Evolutionary conservation across 495 filamentous ascomycete genomes (phyloP), one percentile per base, ranked within the genome.

Genomic region (Ramalina intermedia): DNA sequence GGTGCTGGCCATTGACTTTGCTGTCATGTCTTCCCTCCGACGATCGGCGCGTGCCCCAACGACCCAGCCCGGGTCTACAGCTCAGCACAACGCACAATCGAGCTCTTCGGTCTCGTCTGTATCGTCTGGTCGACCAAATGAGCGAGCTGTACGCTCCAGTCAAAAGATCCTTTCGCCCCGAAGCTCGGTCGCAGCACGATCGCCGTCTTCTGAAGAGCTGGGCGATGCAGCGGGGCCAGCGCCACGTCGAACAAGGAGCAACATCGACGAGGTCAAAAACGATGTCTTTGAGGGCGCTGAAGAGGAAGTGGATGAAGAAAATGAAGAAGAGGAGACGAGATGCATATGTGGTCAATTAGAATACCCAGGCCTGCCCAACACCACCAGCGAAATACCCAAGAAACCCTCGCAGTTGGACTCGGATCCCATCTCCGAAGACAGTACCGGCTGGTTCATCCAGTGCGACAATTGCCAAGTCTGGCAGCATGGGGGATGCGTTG

Each of bases 401-500:
- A 56, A 63, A 16, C 69, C 64, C 45, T 50, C 67, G n/a, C 71
- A 68, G 35, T 67, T 63, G 48, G 72, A 75, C 49, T 67, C 74
- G 24, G 65, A 75, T 47, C 64, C 56, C 36, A 66, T 86, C 42
- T 75, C 81, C 24, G 89, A 96, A 57, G 90, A 95, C 41, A 71
- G 85, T 43, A 90, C 91, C 36, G 88, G 90, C 14, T 82, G 96
- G 64, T 99, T 94, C 63, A 89, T 99, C 52, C 91, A 96, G 69
- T 99, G 91, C 76, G 91, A 99, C 64, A 70, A 78, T 43, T 99
- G 91, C 68, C 93, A 95, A 63, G 91, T 96, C 47, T 99, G 91
- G 91, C 91, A 99, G 60, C 91, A 99, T 58, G 93, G 91, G 60
- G 88, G 87, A 49, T 99, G 91, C 66, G 93, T 99, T 44, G 91